Conservation (phyloP, 2,329 filamentous ascomycete species). For the Teratosphaeria viscida region DNA sequence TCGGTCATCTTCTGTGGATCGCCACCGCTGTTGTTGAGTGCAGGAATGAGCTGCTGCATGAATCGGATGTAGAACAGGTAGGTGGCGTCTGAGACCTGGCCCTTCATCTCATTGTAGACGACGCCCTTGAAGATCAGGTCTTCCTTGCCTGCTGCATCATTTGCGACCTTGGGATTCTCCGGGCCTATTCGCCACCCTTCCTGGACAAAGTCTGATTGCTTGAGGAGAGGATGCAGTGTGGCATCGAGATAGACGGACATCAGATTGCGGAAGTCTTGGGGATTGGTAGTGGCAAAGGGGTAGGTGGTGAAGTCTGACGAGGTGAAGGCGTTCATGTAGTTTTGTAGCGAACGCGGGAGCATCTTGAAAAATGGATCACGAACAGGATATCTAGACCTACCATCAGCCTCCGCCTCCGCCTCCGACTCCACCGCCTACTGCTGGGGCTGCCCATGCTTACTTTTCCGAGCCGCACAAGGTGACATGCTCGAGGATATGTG, state of each 20-base stretch:
- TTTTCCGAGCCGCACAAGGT: conserved; percentile 92
- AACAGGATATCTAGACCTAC: conserved; percentile 67
- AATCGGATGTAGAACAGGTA: conserved; percentile 95
- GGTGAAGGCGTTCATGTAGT: conserved; percentile 99
- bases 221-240: conserved; percentile 79
- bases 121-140: conserved; percentile 91
- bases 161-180: conserved; percentile 57
- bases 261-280: conserved; percentile 88
- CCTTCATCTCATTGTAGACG: conserved; percentile 99
- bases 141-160: conserved; percentile 24
- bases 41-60: conserved; percentile 87
- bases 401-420: conserved; percentile 4
- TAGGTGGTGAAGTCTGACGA: conserved; percentile 95
- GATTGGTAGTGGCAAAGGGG: conserved; percentile 93
- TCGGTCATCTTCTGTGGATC: conserved; percentile 96
- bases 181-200: conserved; percentile 96
- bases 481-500: conserved; percentile 95
- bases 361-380: conserved; percentile 99
- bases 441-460: conserved; percentile 33
- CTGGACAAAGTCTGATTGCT: conserved; percentile 85
- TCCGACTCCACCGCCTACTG: not conserved
- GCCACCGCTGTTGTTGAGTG: conserved; percentile 91
- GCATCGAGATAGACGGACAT: conserved; percentile 96
- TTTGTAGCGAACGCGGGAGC: conserved; percentile 93
- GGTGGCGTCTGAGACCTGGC: conserved; percentile 93